A percentile compares a stretch with the other conserved stretches of the same genome.
Conservation (phyloP, 768 basidiomycete species). For the Suillus cothurnatus region DNA sequence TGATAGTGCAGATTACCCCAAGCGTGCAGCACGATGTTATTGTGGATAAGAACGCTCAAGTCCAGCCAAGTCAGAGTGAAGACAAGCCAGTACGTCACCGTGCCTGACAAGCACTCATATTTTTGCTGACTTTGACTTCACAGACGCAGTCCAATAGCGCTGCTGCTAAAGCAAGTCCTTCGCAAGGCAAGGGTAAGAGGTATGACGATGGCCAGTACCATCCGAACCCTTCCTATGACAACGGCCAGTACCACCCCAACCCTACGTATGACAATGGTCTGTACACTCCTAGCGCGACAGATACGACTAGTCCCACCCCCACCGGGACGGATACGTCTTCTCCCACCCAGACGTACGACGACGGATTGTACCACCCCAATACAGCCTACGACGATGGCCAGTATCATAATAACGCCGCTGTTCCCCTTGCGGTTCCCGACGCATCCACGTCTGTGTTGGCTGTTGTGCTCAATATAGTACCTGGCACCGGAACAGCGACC, state of each 20-base stretch:
- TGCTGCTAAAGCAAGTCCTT: neutral
- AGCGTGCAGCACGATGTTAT: neutral
- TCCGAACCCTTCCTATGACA: slow-evolving; percentile 14
- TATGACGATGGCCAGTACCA: slow-evolving; percentile 19
- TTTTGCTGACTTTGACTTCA: neutral
- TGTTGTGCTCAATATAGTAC: too few relatives aligned
- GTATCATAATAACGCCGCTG: neutral
- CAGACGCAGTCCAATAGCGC: neutral
- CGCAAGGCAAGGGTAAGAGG: slow-evolving; percentile 5
- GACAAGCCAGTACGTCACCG: neutral
- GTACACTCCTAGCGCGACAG: slow-evolving; percentile 9
- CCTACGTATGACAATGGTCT: slow-evolving; percentile 21
- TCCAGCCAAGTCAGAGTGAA: neutral
- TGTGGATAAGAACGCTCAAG: neutral
- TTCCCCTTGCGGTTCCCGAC: neutral
- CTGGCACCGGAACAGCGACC: too few relatives aligned
- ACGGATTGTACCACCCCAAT: slow-evolving; percentile 13
- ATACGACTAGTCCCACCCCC: neutral
- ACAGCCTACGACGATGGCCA: slow-evolving; percentile 9
- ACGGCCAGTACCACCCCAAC: slow-evolving; percentile 25
- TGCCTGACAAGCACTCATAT: neutral
- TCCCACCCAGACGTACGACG: slow-evolving; percentile 4
- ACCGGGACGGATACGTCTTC: neutral
- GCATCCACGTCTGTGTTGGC: neutral
- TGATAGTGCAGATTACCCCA: neutral